Percentiles rank a stretch among this genome's conserved stretches.
Evolutionary conservation across 2,329 filamentous ascomycete genomes (phyloP).

Genomic region (Teratosphaeria pseudoeucalypti): DNA sequence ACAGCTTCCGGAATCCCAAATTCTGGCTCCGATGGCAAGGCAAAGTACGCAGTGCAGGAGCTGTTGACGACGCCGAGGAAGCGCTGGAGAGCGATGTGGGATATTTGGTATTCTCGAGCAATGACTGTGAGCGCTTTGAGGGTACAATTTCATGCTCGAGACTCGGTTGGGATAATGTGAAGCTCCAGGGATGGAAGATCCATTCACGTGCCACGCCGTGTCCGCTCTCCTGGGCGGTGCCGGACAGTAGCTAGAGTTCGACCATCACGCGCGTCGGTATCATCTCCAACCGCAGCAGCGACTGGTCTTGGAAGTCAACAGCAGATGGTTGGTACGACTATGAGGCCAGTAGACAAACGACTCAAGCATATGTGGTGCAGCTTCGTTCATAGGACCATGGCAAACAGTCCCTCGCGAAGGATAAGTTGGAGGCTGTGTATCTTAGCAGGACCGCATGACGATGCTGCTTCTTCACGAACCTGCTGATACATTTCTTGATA

Average conservation of each 20-base stretch:
- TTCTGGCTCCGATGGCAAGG: constrained; percentile 9
- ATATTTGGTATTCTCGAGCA: constrained; percentile 6
- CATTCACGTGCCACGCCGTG: neutral
- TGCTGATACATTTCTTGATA: no score
- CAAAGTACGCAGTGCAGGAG: neutral
- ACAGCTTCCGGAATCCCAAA: constrained; percentile 5
- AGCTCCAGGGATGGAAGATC: constrained; percentile 5
- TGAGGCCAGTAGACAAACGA: no score
- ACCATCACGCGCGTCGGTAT: neutral
- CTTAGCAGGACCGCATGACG: no score
- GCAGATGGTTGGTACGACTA: no score
- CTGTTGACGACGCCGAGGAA: neutral
- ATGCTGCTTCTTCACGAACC: no score
- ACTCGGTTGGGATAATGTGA: constrained; percentile 7
- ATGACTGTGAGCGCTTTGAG: constrained; percentile 5
- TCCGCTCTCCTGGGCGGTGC: neutral
- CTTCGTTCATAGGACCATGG: no score
- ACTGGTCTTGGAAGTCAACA: neutral
- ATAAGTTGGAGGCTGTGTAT: no score
- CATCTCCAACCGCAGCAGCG: neutral
- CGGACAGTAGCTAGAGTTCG: neutral
- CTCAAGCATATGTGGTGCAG: no score
- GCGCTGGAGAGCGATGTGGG: constrained; percentile 1
- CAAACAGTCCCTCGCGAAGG: no score
- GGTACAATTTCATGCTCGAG: constrained; percentile 5